Base-by-base conservation (phyloP, 345 rosid species). In the Barbarea vulgaris region DNA sequence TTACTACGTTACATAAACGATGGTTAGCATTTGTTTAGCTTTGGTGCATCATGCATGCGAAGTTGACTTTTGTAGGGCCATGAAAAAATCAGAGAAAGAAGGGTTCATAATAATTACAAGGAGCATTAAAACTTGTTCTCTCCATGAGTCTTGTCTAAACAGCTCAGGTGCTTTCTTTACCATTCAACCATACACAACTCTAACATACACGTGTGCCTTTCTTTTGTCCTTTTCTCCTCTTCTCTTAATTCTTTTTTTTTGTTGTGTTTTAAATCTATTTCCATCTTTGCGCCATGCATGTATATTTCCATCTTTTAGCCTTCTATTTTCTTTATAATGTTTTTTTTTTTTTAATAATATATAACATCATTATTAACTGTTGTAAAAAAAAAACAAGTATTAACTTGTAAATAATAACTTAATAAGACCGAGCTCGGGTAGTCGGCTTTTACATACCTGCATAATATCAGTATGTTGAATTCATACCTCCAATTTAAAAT, bases 101-200 rank as follows among this genome's bases (percentile, higher is more conserved):
- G 70, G 19, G 27, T 54, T 77, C 52, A 42, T 33, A 33, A 37
- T 7, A 42, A 18, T 48, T 41, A 41, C 17, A 13, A n/a, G 33
- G 58, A 68, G 64, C 74, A 76, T 52, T 76, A 2, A 77, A 77
- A 70, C 76, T 70, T 62, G 70, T 63, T 70, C 70, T 76, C 79
- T 68, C 69, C 79, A 76, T 76, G 64, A 69, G 79, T 76, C 79
- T 76, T 76, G 74, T 76, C 79, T 76, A 69, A 69, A 76, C 79
- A 76, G 79, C 79, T 76, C 74, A 76, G 79, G 79, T 76, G 74
- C 39, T 76, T 76, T 30, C 30, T 60, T 68, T 28, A 76, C 54
- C 15, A 76, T 76, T 51, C 79, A 76, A 76, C 79, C 74, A 76
- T 76, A 76, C 74, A 68, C 74, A 76, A 76, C 69, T 69, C 79